Evolutionary conservation across 73 alveolate species (phyloP).

Genomic region (Tetrahymena elliotti): DNA sequence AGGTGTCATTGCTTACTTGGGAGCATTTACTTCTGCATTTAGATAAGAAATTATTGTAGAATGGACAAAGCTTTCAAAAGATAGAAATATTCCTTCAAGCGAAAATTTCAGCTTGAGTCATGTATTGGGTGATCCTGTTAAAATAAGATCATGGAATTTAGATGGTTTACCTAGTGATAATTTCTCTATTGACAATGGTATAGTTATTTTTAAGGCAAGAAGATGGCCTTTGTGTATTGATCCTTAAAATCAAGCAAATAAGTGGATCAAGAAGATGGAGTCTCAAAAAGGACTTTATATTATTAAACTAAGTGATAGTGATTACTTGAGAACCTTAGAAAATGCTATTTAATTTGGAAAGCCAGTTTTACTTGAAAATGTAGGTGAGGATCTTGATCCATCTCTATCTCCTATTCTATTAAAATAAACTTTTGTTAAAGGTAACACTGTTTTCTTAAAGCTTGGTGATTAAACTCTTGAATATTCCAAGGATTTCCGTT

Average conservation of each 20-base stretch:
- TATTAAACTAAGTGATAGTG: slow-evolving; percentile 59
- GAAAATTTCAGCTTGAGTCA: slow-evolving; percentile 71
- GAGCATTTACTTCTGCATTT: slow-evolving; percentile 61
- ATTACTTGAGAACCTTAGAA: slow-evolving; percentile 64
- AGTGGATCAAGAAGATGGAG: slow-evolving; percentile 69
- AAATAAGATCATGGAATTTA: slow-evolving; percentile 88
- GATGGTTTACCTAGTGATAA: slow-evolving; percentile 69
- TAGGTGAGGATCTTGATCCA: slow-evolving; percentile 77
- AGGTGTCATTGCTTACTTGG: slow-evolving; percentile 48
- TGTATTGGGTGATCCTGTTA: slow-evolving; percentile 93
- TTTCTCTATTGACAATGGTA: slow-evolving; percentile 76
- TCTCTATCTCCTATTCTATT: slow-evolving; percentile 89
- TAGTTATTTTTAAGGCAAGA: slow-evolving; percentile 72
- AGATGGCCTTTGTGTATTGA: slow-evolving; percentile 93
- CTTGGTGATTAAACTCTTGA: slow-evolving; percentile 90
- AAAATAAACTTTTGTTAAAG: slow-evolving; percentile 90
- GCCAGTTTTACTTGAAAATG: slow-evolving; percentile 83
- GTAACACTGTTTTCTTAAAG: slow-evolving; percentile 65
- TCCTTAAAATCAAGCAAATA: slow-evolving; percentile 80
- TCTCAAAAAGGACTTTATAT: slow-evolving; percentile 37
- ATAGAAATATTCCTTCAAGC: slow-evolving; percentile 60
- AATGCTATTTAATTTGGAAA: slow-evolving; percentile 77
- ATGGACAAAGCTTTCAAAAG: slow-evolving; percentile 68
- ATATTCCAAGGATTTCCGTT: slow-evolving; percentile 80
- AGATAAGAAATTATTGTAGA: slow-evolving; percentile 58